phyloP scores from a whole-genome alignment of 2,329 filamentous ascomycete species.

The Alternaria atra region DNA sequence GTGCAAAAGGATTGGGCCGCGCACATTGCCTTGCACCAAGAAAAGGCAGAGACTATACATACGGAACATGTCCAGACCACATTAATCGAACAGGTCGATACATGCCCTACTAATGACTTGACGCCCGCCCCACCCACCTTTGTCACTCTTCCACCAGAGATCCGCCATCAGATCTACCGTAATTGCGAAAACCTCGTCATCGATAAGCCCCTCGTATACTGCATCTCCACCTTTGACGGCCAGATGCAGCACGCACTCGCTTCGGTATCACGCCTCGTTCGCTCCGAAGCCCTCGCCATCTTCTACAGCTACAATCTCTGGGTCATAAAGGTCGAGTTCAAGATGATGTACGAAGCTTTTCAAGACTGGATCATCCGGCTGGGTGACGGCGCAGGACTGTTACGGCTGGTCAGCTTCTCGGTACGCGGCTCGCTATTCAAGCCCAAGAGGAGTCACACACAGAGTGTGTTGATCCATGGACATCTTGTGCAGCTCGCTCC shows the following conservation, averaged over 20 bases:
- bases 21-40: constrained; percentile 19
- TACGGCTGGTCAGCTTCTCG: constrained; percentile 46
- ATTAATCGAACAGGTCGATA: not conserved
- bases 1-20: constrained; percentile 34
- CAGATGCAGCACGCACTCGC: constrained; percentile 51
- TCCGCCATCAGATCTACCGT: constrained; percentile 51
- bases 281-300: constrained; percentile 49
- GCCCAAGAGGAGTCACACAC: constrained; percentile 36
- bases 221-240: constrained; percentile 49
- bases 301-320: constrained; percentile 54
- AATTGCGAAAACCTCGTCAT: constrained; percentile 48
- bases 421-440: constrained; percentile 48
- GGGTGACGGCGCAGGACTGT: constrained; percentile 39
- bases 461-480: constrained; percentile 31
- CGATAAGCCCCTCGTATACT: constrained; percentile 52
- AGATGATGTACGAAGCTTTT: constrained; percentile 53
- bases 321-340: constrained; percentile 52
- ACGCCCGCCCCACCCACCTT: constrained; percentile 34
- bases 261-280: constrained; percentile 46
- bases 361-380: constrained; percentile 51
- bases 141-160: constrained; percentile 48
- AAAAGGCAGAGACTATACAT: constrained; percentile 21
- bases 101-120: constrained; percentile 10
- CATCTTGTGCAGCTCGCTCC: constrained; percentile 32
- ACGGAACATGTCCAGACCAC: constrained; percentile 12